Percentiles rank a stretch among this genome's conserved stretches.
These are phyloP conservation scores for Triglochin maritima DNA, from an alignment of 106 monocot genomes.

Conservation along the genomic window DNA sequence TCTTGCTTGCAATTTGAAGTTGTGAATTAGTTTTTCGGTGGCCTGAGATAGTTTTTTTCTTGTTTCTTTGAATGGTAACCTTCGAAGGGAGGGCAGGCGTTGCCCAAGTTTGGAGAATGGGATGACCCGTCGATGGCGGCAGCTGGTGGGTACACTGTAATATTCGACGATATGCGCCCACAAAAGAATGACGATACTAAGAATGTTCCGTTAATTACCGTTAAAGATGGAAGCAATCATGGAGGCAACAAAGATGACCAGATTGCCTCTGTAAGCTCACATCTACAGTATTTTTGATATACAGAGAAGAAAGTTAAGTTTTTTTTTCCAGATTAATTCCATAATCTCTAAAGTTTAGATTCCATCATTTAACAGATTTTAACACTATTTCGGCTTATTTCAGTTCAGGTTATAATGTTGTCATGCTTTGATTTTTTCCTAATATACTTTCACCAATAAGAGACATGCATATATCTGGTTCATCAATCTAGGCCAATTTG, in stretches of 20 bases:
- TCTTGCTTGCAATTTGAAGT: background rate
- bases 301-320: too few species aligned
- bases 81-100: background rate
- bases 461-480: too few species aligned
- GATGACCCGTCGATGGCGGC: background rate
- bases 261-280: constrained; percentile 1
- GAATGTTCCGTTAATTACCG: background rate
- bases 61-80: background rate
- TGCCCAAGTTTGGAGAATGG: constrained; percentile 6
- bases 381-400: too few species aligned
- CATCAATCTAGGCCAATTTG: too few species aligned
- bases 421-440: too few species aligned
- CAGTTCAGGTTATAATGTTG: too few species aligned
- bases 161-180: constrained; percentile 3
- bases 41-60: background rate
- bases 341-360: too few species aligned
- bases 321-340: too few species aligned
- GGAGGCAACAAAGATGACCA: background rate
- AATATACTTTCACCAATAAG: too few species aligned
- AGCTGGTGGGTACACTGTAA: background rate
- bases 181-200: background rate
- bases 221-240: background rate
- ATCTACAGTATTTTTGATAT: background rate
- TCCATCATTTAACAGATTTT: too few species aligned
- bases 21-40: background rate